These are phyloP conservation scores for Piloderma croceum DNA, from an alignment of 768 basidiomycete genomes.

Conservation along the genomic window DNA sequence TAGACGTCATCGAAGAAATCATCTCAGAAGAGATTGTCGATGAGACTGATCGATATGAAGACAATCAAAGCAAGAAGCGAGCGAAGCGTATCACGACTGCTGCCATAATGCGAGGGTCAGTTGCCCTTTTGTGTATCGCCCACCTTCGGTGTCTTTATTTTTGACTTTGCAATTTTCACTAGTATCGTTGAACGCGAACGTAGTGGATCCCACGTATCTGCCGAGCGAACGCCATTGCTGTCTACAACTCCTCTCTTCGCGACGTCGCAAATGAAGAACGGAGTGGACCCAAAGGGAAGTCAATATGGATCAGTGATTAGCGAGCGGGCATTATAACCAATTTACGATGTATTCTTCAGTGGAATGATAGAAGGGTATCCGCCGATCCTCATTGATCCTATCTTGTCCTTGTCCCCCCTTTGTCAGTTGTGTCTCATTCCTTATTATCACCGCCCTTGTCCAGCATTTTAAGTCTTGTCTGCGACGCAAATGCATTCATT, in stretches of 20 bases:
- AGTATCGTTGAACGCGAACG: conserved; percentile 56
- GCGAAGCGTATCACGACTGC: conserved; percentile 70
- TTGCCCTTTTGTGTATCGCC: conserved; percentile 3
- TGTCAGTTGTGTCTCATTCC: too few relatives aligned
- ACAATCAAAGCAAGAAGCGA: conserved; percentile 73
- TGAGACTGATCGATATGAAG: conserved; percentile 87
- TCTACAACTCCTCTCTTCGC: background rate
- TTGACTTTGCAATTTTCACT: background rate
- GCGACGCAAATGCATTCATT: too few relatives aligned
- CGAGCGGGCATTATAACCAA: too few relatives aligned
- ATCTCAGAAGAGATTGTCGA: conserved; percentile 95
- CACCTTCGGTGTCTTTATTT: background rate
- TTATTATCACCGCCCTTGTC: too few relatives aligned
- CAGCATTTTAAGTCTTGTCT: background rate
- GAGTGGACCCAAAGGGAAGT: too few relatives aligned
- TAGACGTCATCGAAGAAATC: conserved; percentile 88
- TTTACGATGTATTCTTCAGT: too few relatives aligned
- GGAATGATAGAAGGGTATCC: too few relatives aligned
- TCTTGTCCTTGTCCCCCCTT: too few relatives aligned
- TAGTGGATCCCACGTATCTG: conserved; percentile 21
- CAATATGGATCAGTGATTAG: too few relatives aligned
- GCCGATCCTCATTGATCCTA: too few relatives aligned
- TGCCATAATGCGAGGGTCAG: conserved; percentile 74
- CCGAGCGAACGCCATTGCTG: conserved; percentile 36
- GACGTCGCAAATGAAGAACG: too few relatives aligned